These are phyloP conservation scores for Clohesyomyces aquaticus DNA, from an alignment of 495 filamentous ascomycete genomes.

Conservation along the genomic window DNA sequence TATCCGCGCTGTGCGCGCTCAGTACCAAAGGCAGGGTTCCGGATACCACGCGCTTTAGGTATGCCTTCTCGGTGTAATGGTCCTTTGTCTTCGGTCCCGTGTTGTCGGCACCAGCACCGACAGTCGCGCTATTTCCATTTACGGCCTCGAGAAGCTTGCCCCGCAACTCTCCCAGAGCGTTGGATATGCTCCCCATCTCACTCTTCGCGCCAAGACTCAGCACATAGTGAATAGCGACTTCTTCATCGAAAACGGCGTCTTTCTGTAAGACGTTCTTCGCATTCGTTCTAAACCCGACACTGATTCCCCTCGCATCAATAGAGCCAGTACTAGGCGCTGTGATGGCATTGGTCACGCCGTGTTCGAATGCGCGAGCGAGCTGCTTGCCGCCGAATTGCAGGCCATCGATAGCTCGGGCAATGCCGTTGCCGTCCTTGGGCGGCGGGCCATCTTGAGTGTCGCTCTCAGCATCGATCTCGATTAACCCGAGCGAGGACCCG, in stretches of 20 bases:
- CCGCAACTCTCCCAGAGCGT: slow-evolving; percentile 29
- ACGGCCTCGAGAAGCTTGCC: slow-evolving; percentile 38
- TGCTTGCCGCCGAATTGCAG: slow-evolving; percentile 53
- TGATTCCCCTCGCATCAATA: slow-evolving; percentile 54
- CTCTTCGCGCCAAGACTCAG: slow-evolving; percentile 37
- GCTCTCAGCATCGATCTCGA: slow-evolving; percentile 58
- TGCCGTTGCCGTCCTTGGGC: slow-evolving; percentile 40
- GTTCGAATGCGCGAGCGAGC: slow-evolving; percentile 51
- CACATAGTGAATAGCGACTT: slow-evolving; percentile 53
- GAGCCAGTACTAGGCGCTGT: slow-evolving; percentile 49
- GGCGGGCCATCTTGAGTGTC: slow-evolving; percentile 53
- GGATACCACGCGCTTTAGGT: slow-evolving; percentile 32
- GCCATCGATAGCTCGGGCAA: slow-evolving; percentile 55
- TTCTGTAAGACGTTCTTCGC: slow-evolving; percentile 50
- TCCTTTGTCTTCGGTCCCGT: no score
- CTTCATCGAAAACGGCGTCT: slow-evolving; percentile 48
- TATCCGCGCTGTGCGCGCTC: slow-evolving; percentile 42
- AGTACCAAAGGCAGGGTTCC: slow-evolving; percentile 37
- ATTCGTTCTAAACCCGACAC: slow-evolving; percentile 51
- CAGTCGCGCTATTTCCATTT: neutral
- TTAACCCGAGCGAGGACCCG: slow-evolving; percentile 57
- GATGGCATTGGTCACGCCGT: slow-evolving; percentile 57
- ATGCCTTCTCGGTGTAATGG: slow-evolving; percentile 27
- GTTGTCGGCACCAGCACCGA: no score
- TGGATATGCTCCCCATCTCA: slow-evolving; percentile 34